Evolutionary conservation across 495 filamentous ascomycete species (phyloP).

Genomic region (Monascus purpureus): DNA sequence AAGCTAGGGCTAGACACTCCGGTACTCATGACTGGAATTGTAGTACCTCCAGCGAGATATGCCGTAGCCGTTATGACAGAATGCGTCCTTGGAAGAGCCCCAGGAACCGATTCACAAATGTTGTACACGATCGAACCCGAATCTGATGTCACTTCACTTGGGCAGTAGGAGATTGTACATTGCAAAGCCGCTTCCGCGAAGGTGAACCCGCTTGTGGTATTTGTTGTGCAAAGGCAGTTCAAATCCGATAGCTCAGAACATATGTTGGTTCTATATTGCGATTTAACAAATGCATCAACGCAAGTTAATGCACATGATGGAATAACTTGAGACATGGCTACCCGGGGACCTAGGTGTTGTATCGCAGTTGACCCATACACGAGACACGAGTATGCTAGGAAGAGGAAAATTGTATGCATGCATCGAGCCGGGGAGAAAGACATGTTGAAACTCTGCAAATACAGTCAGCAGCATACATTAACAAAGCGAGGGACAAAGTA

Average conservation of each 20-base stretch:
- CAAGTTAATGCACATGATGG: conserved; percentile 53
- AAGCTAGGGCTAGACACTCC: conserved; percentile 1
- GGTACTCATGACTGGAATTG: conserved; percentile 1
- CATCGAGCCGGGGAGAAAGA: conserved; percentile 14
- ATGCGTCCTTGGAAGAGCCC: conserved; percentile 45
- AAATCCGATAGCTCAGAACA: conserved; percentile 38
- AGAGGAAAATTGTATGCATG: conserved; percentile 13
- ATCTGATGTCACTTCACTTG: conserved; percentile 8
- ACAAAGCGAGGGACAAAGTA: background rate
- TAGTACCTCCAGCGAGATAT: conserved; percentile 18
- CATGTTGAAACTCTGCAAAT: conserved; percentile 17
- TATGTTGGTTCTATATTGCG: conserved; percentile 37
- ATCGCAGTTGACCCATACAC: conserved; percentile 2
- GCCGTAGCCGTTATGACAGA: conserved; percentile 45
- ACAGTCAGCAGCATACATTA: background rate
- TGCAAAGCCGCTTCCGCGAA: conserved; percentile 53
- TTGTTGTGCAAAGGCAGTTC: conserved; percentile 47
- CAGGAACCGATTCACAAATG: conserved; percentile 42
- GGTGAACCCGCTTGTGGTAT: conserved; percentile 48
- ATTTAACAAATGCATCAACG: conserved; percentile 43
- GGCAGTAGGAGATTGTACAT: conserved; percentile 40
- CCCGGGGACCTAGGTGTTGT: conserved; percentile 7
- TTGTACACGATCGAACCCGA: conserved; percentile 29
- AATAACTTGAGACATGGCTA: conserved; percentile 25
- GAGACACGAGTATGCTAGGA: conserved; percentile 10